These are phyloP conservation scores for Boletus coccyginus DNA, from an alignment of 768 basidiomycete genomes.

Conservation along the genomic window DNA sequence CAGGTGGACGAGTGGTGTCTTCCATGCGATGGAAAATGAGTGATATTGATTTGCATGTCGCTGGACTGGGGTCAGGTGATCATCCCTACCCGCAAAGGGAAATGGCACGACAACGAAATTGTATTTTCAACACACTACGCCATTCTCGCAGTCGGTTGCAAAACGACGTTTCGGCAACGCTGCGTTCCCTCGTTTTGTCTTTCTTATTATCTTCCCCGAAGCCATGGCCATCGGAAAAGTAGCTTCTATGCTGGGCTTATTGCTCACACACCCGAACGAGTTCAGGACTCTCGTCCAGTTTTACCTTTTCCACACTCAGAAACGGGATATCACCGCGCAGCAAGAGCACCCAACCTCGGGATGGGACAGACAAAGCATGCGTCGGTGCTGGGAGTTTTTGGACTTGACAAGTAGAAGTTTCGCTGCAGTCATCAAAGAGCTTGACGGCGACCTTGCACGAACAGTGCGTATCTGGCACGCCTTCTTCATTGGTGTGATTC, in stretches of 20 bases:
- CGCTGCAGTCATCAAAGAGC: conserved; percentile 89
- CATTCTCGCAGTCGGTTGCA: not conserved
- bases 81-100: not conserved
- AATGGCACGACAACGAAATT: conserved; percentile 10
- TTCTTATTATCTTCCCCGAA: not conserved
- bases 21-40: conserved; percentile 39
- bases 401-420: conserved; percentile 90
- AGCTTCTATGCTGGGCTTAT: conserved; percentile 57
- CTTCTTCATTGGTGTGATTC: not conserved
- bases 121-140: not conserved
- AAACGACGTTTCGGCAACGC: not conserved
- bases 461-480: conserved; percentile 56
- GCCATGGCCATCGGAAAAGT: conserved; percentile 48
- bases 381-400: conserved; percentile 84
- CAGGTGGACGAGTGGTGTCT: conserved; percentile 43
- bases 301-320: conserved; percentile 75
- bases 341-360: conserved; percentile 77
- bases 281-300: conserved; percentile 82
- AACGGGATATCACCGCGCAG: conserved; percentile 76
- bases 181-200: not conserved
- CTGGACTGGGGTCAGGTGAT: conserved; percentile 7
- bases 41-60: not conserved
- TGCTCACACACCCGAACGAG: conserved; percentile 79
- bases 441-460: conserved; percentile 92
- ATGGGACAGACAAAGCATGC: conserved; percentile 86